Percentiles rank a stretch among this genome's conserved stretches.
Evolutionary conservation across 2,329 filamentous ascomycete genomes (phyloP).

Genomic region (Fusarium nygamai): DNA sequence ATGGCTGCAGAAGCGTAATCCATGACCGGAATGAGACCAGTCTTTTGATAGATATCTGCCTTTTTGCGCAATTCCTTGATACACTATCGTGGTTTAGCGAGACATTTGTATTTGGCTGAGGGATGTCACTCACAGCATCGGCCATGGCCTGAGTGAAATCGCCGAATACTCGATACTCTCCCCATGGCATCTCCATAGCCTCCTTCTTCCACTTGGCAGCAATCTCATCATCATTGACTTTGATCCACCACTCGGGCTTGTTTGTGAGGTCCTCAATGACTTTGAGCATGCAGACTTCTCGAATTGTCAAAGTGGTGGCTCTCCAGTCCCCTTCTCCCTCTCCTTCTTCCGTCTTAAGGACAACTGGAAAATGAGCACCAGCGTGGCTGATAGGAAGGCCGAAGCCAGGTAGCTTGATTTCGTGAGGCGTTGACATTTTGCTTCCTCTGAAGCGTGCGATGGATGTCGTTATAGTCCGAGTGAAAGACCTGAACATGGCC

Average conservation of each 20-base stretch:
- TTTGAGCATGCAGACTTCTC: slow-evolving; percentile 48
- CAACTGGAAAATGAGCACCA: slow-evolving; percentile 32
- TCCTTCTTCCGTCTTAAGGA: slow-evolving; percentile 5
- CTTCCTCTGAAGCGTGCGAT: background rate
- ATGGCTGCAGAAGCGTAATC: slow-evolving; percentile 47
- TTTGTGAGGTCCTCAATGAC: slow-evolving; percentile 48
- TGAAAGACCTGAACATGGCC: background rate
- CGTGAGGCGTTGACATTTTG: background rate
- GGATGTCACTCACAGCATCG: slow-evolving; percentile 38
- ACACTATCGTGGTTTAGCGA: slow-evolving; percentile 37
- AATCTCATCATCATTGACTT: slow-evolving; percentile 43
- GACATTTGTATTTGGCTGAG: background rate
- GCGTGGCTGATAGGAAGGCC: slow-evolving; percentile 37
- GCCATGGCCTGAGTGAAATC: slow-evolving; percentile 47
- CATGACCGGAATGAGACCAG: slow-evolving; percentile 47
- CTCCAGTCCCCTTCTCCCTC: slow-evolving; percentile 28
- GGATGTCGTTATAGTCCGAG: background rate
- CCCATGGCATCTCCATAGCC: slow-evolving; percentile 45
- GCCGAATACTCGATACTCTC: slow-evolving; percentile 25
- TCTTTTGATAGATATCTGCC: slow-evolving; percentile 47
- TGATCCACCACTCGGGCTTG: slow-evolving; percentile 50
- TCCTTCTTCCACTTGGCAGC: slow-evolving; percentile 45
- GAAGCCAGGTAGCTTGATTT: slow-evolving; percentile 40
- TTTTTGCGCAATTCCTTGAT: slow-evolving; percentile 49
- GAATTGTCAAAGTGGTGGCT: slow-evolving; percentile 43